These are phyloP conservation scores for Cytospora piceae DNA, from an alignment of 2,329 filamentous ascomycete species.

Conservation along the genomic window DNA sequence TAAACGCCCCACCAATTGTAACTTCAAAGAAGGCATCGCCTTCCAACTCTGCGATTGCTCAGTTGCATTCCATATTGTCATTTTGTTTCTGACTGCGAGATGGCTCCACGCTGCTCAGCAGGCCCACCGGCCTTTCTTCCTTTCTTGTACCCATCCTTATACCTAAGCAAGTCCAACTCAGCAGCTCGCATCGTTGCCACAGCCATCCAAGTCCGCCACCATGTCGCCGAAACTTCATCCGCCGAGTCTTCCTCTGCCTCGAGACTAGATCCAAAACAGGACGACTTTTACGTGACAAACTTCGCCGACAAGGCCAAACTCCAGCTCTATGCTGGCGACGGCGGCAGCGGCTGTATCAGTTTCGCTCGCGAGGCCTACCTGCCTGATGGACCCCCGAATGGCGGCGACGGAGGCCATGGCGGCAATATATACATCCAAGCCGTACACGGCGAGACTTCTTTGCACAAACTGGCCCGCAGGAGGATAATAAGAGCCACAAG, in stretches of 20 bases:
- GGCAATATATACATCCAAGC: constrained; percentile 96
- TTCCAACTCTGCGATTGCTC: not conserved
- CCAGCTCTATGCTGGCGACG: constrained; percentile 75
- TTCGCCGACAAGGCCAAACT: constrained; percentile 88
- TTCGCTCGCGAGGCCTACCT: constrained; percentile 92
- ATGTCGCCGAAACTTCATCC: constrained; percentile 35
- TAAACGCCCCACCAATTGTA: constrained; percentile 15
- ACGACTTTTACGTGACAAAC: constrained; percentile 79
- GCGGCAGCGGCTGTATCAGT: constrained; percentile 91
- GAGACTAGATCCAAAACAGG: constrained; percentile 78
- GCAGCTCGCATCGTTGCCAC: constrained; percentile 37
- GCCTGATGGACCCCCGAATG: constrained; percentile 87
- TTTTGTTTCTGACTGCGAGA: constrained; percentile 34
- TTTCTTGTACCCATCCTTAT: constrained; percentile 57
- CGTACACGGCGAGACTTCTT: constrained; percentile 83
- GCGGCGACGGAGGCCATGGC: constrained; percentile 89
- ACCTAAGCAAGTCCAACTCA: constrained; percentile 34
- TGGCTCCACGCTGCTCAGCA: constrained; percentile 48
- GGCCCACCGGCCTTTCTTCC: constrained; percentile 45
- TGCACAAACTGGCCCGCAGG: constrained; percentile 85
- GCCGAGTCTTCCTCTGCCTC: constrained; percentile 46
- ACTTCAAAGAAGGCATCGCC: not conserved
- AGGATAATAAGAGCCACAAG: constrained; percentile 74
- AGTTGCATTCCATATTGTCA: constrained; percentile 14
- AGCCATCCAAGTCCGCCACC: constrained; percentile 35